Evolutionary conservation across 345 rosid genomes (phyloP), one percentile per base, ranked within the genome.

Genomic region (Jatropha curcas): DNA sequence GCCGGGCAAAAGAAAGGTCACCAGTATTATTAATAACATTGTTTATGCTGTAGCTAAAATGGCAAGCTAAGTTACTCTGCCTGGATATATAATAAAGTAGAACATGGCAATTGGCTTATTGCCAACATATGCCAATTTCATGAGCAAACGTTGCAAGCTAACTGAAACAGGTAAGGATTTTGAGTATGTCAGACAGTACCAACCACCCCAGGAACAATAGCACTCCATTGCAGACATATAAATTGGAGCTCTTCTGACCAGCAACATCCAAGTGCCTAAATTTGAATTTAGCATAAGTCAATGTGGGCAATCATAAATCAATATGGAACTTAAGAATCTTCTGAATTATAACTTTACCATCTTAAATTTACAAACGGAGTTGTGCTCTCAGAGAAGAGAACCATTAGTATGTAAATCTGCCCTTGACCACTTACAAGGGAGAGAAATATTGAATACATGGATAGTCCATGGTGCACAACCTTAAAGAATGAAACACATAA

Each of bases 361-460:
- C 97, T 89, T 34, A 93, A 77, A 77, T 93, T 93, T 33, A 93
- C 88, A 73, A 90, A 93, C 5, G 95, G 93, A 1, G 97, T 89
- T 33, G 95, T 93, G 74, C 79, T 74, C 77, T 93, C 95, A 2
- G 97, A 73, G 75, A 93, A 82, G 73, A 93, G 94, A 87, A 90
- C 92, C 84, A 89, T 83, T 51, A 93, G 84, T 76, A 93, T 90
- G 70, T 93, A 93, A 67, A 90, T 77, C 76, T 89, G 94, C 48
- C 77, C 88, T 83, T 90, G 88, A 70, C 93, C 93, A 70, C 94
- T 88, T 56, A 85, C 60, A 72, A 90, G 89, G 65, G 98, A 80
- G 4, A 86, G 92, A 67, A 77, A 67, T 67, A 90, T 81, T 4
- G 96, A 81, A 75, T 84, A 86, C 91, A 93, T 79, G 45, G 97